Conservation (phyloP, 208 protist species). For the Crithidia thermophila region DNA sequence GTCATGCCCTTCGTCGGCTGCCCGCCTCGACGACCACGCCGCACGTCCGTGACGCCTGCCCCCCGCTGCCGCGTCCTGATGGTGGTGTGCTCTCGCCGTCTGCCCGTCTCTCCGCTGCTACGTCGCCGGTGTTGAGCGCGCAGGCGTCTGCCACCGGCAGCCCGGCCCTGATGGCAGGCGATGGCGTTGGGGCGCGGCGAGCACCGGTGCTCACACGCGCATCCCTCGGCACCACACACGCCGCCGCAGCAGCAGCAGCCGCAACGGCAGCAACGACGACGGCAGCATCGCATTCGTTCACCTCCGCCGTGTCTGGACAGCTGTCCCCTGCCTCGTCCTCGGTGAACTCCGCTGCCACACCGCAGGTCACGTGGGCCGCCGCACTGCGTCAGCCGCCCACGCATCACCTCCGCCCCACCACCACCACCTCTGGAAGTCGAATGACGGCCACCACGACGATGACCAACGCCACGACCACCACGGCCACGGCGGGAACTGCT, state of each 20-base stretch:
- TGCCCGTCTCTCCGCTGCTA: too few relatives aligned
- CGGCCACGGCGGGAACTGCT: not conserved
- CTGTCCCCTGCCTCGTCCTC: not conserved
- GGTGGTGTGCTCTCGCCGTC: too few relatives aligned
- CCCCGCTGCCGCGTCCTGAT: too few relatives aligned
- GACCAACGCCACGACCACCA: conserved; percentile 19
- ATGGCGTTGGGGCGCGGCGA: too few relatives aligned
- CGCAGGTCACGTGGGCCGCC: conserved; percentile 24
- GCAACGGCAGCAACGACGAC: not conserved
- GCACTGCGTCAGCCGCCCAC: conserved; percentile 15
- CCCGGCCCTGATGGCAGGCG: too few relatives aligned
- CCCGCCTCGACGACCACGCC: too few relatives aligned
- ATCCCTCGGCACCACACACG: conserved; percentile 1
- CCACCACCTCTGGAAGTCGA: not conserved
- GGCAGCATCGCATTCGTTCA: not conserved
- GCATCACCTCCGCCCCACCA: not conserved
- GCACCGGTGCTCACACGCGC: conserved; percentile 5
- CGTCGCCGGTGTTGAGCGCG: too few relatives aligned
- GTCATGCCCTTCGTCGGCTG: too few relatives aligned
- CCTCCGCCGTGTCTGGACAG: not conserved
- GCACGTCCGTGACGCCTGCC: too few relatives aligned
- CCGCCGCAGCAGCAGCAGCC: not conserved
- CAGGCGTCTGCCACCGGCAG: not conserved
- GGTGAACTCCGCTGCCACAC: not conserved
- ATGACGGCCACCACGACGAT: conserved; percentile 24